Base-by-base conservation (phyloP, 768 basidiomycete genomes). In the Brasilioporus rufonigricans region DNA sequence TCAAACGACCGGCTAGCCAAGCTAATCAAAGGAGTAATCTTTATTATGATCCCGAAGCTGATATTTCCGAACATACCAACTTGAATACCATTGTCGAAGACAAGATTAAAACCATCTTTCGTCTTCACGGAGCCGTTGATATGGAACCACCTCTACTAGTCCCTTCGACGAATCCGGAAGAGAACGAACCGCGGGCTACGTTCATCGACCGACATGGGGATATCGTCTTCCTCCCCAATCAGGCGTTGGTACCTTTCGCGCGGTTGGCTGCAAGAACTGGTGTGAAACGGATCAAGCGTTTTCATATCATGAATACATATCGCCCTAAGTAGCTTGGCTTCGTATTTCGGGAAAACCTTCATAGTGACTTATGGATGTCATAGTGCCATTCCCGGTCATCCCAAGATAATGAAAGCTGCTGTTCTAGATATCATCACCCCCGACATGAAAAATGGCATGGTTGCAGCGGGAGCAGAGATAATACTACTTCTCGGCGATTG, bases 111-210 rank as follows among this genome's bases (percentile, higher is more conserved):
- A 75, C 86, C 2, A 85, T 94, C 18, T 95, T 96, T 70, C 83
- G 86, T 35, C 78, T 95, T 5, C 95, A 95, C 64, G 95, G 95
- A 7, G 94, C 95, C 4, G 83, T 96, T 1, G 85, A 93, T 58
- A 86, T 87, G 71, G 89, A 91, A 61, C 87, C 93, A 1, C 88
- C 93, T 0, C 70, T 95, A n/a, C 75, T 97, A 12, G 82, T 92
- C 68, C 94, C 89, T 1, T 77, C 83, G 2, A 77, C 81, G 45
- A 79, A 85, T 29, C 73, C 77, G 4, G 82, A 83, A 18, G 86
- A 89, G 29, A 82, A 86, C 31, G 78, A 79, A 39, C 80, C 77
- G 8, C 82, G 86, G 27, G 90, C 88, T 3, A 75, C 84, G 7
- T 84, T 92, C 59, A 80, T 98, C 29, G 94, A 96, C 71, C 76